These are phyloP conservation scores for Botryosphaeria agaves DNA, from an alignment of 2,329 filamentous ascomycete species.

Conservation along the genomic window DNA sequence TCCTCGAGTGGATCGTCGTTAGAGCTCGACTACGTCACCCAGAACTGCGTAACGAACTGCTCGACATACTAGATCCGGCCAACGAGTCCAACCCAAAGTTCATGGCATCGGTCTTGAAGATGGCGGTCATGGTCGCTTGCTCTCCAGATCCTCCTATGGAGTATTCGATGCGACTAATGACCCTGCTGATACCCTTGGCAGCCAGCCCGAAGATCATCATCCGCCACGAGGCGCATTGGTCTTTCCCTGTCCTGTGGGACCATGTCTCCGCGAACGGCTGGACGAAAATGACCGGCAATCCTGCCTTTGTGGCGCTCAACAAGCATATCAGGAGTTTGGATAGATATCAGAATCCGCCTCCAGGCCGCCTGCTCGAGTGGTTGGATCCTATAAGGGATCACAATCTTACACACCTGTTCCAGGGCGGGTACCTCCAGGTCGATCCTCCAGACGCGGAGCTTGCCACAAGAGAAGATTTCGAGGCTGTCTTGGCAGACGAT, in stretches of 20 bases:
- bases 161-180: conserved; percentile 21
- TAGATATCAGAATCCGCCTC: conserved; percentile 21
- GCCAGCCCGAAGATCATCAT: conserved; percentile 33
- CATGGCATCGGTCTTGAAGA: conserved; percentile 28
- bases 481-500: conserved; percentile 15
- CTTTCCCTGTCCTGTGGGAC: conserved; percentile 25
- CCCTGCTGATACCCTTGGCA: conserved; percentile 23
- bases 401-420: conserved; percentile 25
- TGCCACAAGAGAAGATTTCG: conserved; percentile 22
- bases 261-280: conserved; percentile 19
- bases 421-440: conserved; percentile 25
- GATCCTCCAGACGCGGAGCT: conserved; percentile 22
- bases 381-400: conserved; percentile 26
- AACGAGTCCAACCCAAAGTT: conserved; percentile 30
- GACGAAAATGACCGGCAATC: conserved; percentile 18
- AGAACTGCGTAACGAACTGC: conserved; percentile 13
- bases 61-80: conserved; percentile 18
- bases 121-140: conserved; percentile 24
- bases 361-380: conserved; percentile 19
- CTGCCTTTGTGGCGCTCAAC: conserved; percentile 24
- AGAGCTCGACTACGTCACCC: conserved; percentile 21
- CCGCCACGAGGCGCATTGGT: conserved; percentile 35
- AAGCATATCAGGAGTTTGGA: conserved; percentile 25
- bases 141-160: conserved; percentile 16
- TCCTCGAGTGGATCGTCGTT: conserved; percentile 30